These are phyloP conservation scores for Gossypium aridum DNA, from an alignment of 441 rosid genomes.

Conservation along the genomic window DNA sequence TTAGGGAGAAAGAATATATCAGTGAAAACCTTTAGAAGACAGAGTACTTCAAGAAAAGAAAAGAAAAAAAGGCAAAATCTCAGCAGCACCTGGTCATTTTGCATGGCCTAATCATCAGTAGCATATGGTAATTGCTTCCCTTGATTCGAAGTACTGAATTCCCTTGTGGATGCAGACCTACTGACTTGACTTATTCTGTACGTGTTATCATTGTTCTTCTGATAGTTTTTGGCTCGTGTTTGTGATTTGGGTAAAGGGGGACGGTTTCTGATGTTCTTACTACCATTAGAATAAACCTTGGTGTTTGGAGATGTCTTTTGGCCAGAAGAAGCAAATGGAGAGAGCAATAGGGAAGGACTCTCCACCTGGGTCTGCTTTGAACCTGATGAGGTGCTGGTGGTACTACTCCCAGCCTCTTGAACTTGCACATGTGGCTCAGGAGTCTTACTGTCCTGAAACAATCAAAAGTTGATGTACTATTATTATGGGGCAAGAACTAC, in stretches of 20 bases:
- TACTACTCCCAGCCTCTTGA: constrained; percentile 27
- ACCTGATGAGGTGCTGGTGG: constrained; percentile 29
- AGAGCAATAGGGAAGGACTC: constrained; percentile 13
- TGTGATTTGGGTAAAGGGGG: constrained; percentile 36
- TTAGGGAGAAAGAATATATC: neutral
- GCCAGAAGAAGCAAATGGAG: constrained; percentile 14
- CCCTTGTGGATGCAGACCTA: constrained; percentile 47
- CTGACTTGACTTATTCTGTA: constrained; percentile 31
- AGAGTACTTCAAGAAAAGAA: neutral
- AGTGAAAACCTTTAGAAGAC: neutral
- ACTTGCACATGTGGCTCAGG: constrained; percentile 4
- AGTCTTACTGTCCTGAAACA: constrained; percentile 26
- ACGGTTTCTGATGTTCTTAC: constrained; percentile 20
- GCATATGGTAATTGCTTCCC: constrained; percentile 29
- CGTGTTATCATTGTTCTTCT: constrained; percentile 16
- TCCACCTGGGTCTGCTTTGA: constrained; percentile 13
- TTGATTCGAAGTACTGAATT: constrained; percentile 29
- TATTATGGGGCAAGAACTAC: neutral
- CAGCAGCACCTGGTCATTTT: neutral
- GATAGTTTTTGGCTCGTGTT: constrained; percentile 15
- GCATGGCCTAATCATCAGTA: constrained; percentile 20
- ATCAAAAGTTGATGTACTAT: neutral
- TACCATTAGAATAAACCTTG: constrained; percentile 14
- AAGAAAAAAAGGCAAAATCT: neutral
- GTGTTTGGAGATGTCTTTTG: constrained; percentile 17